phyloP scores from a whole-genome alignment of 129 eudicot genomes.

The Helianthus tuberosus region DNA sequence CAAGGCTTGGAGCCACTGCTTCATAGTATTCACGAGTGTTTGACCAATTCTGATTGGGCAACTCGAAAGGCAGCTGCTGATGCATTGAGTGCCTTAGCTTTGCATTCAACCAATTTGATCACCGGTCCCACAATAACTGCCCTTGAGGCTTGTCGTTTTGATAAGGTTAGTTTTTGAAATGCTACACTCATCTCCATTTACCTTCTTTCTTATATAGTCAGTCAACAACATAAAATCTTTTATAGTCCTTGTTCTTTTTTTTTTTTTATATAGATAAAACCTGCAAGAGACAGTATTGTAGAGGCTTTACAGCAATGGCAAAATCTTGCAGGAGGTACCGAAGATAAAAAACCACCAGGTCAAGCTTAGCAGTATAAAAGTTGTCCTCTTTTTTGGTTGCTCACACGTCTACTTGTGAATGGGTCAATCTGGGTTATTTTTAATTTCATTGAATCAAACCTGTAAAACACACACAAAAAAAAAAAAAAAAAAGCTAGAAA shows the following conservation, averaged over 20 bases:
- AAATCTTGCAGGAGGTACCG: slow-evolving; percentile 53
- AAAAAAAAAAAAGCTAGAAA: no score
- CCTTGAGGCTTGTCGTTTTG: slow-evolving; percentile 86
- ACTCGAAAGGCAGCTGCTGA: slow-evolving; percentile 98
- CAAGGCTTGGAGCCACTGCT: slow-evolving; percentile 76
- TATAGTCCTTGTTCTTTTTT: neutral
- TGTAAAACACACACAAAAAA: no score
- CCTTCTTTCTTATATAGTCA: no score
- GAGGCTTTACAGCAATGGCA: slow-evolving; percentile 97
- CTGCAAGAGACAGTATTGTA: slow-evolving; percentile 86
- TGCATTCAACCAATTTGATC: slow-evolving; percentile 64
- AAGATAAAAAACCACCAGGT: slow-evolving; percentile 44
- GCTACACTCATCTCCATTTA: neutral
- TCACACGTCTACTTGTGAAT: no score
- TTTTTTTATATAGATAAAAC: slow-evolving; percentile 64
- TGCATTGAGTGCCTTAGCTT: slow-evolving; percentile 66
- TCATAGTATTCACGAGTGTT: slow-evolving; percentile 86
- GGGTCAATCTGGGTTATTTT: no score
- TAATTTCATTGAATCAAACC: no score
- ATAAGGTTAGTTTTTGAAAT: slow-evolving; percentile 59
- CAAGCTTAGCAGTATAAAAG: slow-evolving; percentile 41
- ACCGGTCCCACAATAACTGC: slow-evolving; percentile 60
- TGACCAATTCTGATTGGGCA: slow-evolving; percentile 87
- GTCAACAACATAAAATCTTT: neutral
- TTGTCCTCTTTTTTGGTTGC: slow-evolving; percentile 4